phyloP scores from a whole-genome alignment of 768 basidiomycete genomes.

The Kwoniella shandongensis region DNA sequence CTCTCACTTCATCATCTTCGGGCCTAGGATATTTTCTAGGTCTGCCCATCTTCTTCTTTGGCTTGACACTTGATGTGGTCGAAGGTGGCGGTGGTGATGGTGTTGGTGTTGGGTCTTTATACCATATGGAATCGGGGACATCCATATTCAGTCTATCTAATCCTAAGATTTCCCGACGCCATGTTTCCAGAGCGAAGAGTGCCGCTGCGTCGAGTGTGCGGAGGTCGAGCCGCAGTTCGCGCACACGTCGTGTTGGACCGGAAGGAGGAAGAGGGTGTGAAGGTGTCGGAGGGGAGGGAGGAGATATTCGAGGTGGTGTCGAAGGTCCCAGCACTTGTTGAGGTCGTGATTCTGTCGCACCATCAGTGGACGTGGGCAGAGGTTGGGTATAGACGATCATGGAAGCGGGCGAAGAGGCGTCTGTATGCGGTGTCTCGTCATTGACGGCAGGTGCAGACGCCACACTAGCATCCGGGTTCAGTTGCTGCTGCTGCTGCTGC shows the following conservation, averaged over 20 bases:
- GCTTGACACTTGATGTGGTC: neutral
- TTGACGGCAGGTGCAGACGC: neutral
- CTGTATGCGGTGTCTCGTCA: neutral
- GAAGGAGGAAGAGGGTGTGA: slow-evolving; percentile 26
- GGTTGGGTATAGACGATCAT: neutral
- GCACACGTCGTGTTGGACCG: slow-evolving; percentile 30
- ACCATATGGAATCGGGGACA: slow-evolving; percentile 39
- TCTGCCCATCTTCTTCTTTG: slow-evolving; percentile 1
- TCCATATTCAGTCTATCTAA: slow-evolving; percentile 35
- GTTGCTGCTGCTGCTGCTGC: too few relatives aligned
- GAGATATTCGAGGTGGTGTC: neutral
- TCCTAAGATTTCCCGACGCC: slow-evolving; percentile 32
- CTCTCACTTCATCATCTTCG: neutral
- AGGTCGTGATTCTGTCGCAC: too few relatives aligned
- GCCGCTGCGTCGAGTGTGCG: slow-evolving; percentile 40
- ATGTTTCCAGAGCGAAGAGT: slow-evolving; percentile 36
- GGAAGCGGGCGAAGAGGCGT: neutral
- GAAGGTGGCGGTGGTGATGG: slow-evolving; percentile 19
- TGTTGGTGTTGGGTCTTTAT: slow-evolving; percentile 24
- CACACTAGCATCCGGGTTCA: too few relatives aligned
- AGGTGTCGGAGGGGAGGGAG: slow-evolving; percentile 17
- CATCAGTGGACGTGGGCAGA: too few relatives aligned
- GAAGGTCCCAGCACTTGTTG: neutral
- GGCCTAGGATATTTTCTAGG: neutral
- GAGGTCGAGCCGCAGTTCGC: slow-evolving; percentile 40